Evolutionary conservation across 2,329 filamentous ascomycete genomes (phyloP), one percentile per base, ranked within the genome.

Genomic region (Sordariomycetes sp.): DNA sequence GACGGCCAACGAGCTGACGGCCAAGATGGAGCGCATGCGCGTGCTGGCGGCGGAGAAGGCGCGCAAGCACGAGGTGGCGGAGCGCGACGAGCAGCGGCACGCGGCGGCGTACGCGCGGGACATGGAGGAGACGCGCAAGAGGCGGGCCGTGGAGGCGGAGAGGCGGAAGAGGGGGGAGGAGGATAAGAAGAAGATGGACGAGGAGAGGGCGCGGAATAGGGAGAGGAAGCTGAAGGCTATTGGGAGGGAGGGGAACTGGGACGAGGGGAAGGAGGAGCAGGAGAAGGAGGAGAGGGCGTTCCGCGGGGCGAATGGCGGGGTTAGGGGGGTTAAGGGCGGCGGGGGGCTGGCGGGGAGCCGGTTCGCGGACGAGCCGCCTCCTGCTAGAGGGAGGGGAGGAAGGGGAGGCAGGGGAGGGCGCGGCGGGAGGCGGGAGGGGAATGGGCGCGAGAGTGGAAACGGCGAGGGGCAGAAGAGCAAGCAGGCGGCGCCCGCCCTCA

Each of bases 1-100:
- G 32, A 84, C 81, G 0, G 81, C 86, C 0, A 70, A 72, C 1
- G 79, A 86, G 68, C 76, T 86, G 3, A 73, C 79, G 0, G 77
- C 72, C 60, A 83, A 83, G 66, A 82, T 86, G 77, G 79, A 79
- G 63, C 72, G 79, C 66, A 84, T 83, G 78, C 81, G 81, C 59
- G 74, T 85, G 10, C 67, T 82, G 0, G 74, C 76, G 0, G 80
- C 78, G 0, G 82, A 85, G 66, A 82, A 81, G 70, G 76, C 78
- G 63, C 77, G 79, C 63, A 80, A 79, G 60, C 82, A 82, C 63
- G 79, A 84, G 64, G 76, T 80, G 66, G 79, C 79, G 1, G 78
- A 82, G 67, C 73, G 76, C 61, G 81, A 85, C 64, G 74, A 81
- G 69, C 76, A 74, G 59, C 77, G 79, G 59, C 80, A 83, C 64